A percentile compares a stretch with the other conserved stretches of the same genome.
These are phyloP conservation scores for Tetrahymena thermophila DNA, from an alignment of 73 alveolate species.

Conservation along the genomic window DNA sequence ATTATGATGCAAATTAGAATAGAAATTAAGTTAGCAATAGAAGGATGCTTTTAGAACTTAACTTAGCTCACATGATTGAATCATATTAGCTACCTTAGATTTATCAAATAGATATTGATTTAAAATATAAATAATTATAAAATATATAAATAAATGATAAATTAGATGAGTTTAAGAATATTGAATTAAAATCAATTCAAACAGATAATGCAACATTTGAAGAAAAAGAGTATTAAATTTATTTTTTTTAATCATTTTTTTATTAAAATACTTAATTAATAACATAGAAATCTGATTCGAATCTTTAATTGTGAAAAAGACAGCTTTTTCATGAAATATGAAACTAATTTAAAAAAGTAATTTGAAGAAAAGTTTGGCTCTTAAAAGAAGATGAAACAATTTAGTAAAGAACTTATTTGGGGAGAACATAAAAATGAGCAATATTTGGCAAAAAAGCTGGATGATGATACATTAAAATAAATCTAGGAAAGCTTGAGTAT, in stretches of 20 bases:
- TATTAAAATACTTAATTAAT: no score
- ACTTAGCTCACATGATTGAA: not conserved
- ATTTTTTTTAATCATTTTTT: no score
- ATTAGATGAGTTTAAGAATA: no score
- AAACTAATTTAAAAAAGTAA: not conserved
- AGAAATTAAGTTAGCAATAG: not conserved
- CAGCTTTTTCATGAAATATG: not conserved
- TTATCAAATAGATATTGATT: not conserved
- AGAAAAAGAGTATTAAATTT: no score
- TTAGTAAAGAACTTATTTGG: not conserved
- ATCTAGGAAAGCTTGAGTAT: not conserved
- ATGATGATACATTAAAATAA: not conserved
- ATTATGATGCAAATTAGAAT: not conserved
- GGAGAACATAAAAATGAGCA: not conserved
- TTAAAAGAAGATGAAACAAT: not conserved
- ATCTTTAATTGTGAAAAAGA: not conserved
- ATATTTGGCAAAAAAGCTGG: not conserved
- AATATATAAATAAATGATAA: not conserved
- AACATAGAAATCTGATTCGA: not conserved
- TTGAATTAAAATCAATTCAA: no score
- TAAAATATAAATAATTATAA: not conserved
- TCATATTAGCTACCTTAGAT: not conserved
- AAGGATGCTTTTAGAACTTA: not conserved
- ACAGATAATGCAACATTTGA: no score
- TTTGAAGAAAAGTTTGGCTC: not conserved